Conservation (phyloP, 2,329 filamentous ascomycete species). For the Zymoseptoria pseudotritici region DNA sequence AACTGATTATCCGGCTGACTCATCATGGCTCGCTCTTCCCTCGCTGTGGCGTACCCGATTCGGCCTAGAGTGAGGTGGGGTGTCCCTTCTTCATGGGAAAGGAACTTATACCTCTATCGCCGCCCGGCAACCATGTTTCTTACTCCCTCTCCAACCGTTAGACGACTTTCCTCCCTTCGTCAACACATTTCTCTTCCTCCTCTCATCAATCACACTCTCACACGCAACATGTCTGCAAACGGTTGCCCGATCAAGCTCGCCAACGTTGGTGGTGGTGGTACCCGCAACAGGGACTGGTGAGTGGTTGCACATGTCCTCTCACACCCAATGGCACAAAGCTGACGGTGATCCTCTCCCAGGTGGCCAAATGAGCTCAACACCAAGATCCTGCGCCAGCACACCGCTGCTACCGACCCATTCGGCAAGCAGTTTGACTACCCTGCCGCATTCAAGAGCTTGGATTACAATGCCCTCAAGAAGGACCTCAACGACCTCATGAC, state of each 20-base stretch:
- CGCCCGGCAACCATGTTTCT: neutral
- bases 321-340: conserved; percentile 36
- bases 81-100: neutral
- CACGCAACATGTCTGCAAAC: conserved; percentile 14
- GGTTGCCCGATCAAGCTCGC: conserved; percentile 27
- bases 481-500: conserved; percentile 66
- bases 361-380: conserved; percentile 64
- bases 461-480: conserved; percentile 66
- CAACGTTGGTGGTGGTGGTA: conserved; percentile 45
- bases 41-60: neutral
- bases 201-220: neutral
- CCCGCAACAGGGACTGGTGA: conserved; percentile 58
- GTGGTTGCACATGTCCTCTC: neutral
- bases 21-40: neutral
- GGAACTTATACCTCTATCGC: neutral
- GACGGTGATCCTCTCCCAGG: conserved; percentile 30
- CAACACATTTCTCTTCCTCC: neutral
- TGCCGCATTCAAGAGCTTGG: conserved; percentile 62
- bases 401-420: conserved; percentile 55
- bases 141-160: neutral
- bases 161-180: neutral
- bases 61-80: neutral
- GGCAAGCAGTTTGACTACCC: conserved; percentile 62
- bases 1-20: neutral
- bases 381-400: conserved; percentile 68